A percentile compares a stretch with the other conserved stretches of the same genome.
Evolutionary conservation across 192 early-diverging fungal species (phyloP).

Genomic region (Rhizophagus prolifer): DNA sequence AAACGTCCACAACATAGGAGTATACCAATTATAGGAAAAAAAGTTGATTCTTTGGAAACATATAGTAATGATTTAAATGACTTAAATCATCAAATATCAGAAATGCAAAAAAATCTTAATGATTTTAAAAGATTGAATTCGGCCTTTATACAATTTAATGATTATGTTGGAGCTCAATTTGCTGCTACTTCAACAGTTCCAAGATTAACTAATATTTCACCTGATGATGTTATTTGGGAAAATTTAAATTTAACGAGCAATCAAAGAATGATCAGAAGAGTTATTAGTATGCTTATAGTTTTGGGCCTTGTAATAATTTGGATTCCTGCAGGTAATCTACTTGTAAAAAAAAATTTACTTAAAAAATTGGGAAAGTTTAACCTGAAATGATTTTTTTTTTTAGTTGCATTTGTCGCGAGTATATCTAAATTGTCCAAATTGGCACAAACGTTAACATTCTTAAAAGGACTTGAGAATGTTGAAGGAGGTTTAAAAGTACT

Average conservation of each 20-base stretch:
- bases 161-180: conserved; percentile 75
- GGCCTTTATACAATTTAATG: conserved; percentile 82
- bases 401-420: conserved; percentile 57
- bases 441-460: conserved; percentile 40
- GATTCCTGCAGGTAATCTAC: conserved; percentile 59
- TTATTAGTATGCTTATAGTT: conserved; percentile 50
- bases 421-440: conserved; percentile 54
- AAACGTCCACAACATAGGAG: conserved; percentile 52
- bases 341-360: conserved; percentile 5
- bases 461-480: conserved; percentile 31
- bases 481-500: conserved; percentile 34
- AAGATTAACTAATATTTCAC: conserved; percentile 62
- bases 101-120: conserved; percentile 34
- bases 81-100: conserved; percentile 50
- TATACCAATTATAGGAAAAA: conserved; percentile 53
- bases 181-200: conserved; percentile 68
- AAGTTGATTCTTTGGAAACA: conserved; percentile 62
- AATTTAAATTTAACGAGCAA: conserved; percentile 63
- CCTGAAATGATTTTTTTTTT: no score
- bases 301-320: conserved; percentile 69
- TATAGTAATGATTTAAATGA: conserved; percentile 42
- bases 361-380: no score
- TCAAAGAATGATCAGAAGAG: conserved; percentile 52
- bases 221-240: conserved; percentile 79
- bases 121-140: conserved; percentile 50